Evolutionary conservation across 371 early-diverging fungal genomes (phyloP).

Genomic region (Apophysomyces variabilis): DNA sequence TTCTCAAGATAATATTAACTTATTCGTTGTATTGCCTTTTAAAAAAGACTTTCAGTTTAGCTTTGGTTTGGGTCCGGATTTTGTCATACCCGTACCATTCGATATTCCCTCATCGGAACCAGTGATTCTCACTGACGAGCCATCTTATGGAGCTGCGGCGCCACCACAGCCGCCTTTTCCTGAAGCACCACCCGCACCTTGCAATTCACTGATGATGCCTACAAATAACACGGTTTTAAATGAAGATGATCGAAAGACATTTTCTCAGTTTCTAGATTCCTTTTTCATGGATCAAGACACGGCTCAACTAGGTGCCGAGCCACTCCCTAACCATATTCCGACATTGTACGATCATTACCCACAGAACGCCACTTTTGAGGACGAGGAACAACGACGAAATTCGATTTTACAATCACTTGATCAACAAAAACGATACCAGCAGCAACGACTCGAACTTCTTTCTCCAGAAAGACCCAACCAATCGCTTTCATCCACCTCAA

Average conservation of each 20-base stretch:
- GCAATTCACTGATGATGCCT: constrained; percentile 9
- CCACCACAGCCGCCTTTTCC: background rate
- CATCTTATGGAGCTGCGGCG: constrained; percentile 11
- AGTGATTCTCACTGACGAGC: constrained; percentile 12
- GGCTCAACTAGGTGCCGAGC: constrained; percentile 17
- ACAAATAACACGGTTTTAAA: constrained; percentile 30
- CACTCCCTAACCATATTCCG: constrained; percentile 27
- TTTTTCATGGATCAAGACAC: constrained; percentile 46
- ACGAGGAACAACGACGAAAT: constrained; percentile 38
- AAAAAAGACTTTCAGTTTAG: constrained; percentile 51
- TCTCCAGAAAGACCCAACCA: constrained; percentile 5
- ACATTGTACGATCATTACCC: constrained; percentile 22
- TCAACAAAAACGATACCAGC: constrained; percentile 37
- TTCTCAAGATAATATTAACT: background rate
- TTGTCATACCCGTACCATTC: constrained; percentile 50
- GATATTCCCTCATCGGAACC: constrained; percentile 39
- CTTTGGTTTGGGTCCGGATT: constrained; percentile 51
- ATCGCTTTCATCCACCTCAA: constrained; percentile 12
- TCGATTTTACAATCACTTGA: constrained; percentile 43
- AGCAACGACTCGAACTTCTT: constrained; percentile 13
- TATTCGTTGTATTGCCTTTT: constrained; percentile 3
- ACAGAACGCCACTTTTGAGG: constrained; percentile 21
- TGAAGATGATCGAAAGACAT: constrained; percentile 48
- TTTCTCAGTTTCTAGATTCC: constrained; percentile 48
- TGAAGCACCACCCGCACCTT: constrained; percentile 12